Percentiles rank a stretch among this genome's conserved stretches.
phyloP scores from a whole-genome alignment of 148 eudicot species.

The Camellia sinensis region DNA sequence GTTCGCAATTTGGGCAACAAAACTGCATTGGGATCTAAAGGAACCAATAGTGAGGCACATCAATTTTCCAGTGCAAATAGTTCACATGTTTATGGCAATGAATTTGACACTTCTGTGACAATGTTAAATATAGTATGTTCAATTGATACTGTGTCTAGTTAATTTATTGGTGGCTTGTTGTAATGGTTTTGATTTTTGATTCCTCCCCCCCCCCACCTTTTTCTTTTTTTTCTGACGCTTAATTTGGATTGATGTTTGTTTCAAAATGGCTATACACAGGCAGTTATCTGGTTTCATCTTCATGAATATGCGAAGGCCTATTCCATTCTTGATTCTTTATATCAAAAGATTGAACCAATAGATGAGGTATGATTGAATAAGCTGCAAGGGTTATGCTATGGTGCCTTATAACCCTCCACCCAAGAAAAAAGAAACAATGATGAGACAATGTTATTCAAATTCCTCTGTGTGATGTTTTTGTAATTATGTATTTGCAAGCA shows the following conservation, averaged over 20 bases:
- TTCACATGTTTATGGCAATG: constrained; percentile 40
- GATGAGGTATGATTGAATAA: constrained; percentile 55
- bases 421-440: neutral
- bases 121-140: constrained; percentile 68
- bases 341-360: constrained; percentile 81
- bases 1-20: constrained; percentile 39
- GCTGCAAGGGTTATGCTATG: neutral
- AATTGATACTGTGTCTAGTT: neutral
- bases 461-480: neutral
- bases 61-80: constrained; percentile 7
- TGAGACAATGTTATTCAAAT: constrained; percentile 1
- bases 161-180: neutral
- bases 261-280: constrained; percentile 41
- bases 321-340: constrained; percentile 64
- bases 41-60: constrained; percentile 28
- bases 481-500: constrained; percentile 42
- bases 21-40: constrained; percentile 41
- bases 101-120: constrained; percentile 63
- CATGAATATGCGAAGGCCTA: constrained; percentile 68
- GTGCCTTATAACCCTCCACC: neutral
- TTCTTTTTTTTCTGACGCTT: neutral
- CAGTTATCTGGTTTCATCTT: constrained; percentile 72
- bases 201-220: neutral
- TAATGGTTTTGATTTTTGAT: neutral
- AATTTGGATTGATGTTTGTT: neutral